Percentiles rank a stretch among this genome's conserved stretches.
Conservation (phyloP, 768 basidiomycete species). For the Panellus pusillus region DNA sequence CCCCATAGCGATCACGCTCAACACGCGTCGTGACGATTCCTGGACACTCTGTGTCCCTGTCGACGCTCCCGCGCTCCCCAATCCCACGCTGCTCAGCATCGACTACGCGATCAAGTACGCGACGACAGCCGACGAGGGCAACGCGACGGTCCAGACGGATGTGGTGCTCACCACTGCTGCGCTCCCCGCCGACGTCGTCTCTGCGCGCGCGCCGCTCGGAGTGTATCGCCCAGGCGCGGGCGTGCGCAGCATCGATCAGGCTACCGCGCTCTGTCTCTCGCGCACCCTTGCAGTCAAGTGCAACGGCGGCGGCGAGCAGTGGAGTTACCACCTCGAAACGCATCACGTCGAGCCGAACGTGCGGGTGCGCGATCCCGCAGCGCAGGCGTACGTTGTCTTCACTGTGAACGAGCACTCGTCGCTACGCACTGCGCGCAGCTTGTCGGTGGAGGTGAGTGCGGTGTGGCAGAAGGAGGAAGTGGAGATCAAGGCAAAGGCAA, state of each 20-base stretch:
- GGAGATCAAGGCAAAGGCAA: slow-evolving; percentile 9
- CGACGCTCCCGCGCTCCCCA: slow-evolving; percentile 4
- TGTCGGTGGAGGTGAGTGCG: slow-evolving; percentile 21
- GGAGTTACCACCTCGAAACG: slow-evolving; percentile 24
- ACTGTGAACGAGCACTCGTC: slow-evolving; percentile 23
- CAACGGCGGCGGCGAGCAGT: slow-evolving; percentile 20
- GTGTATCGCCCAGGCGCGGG: background rate
- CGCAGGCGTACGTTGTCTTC: slow-evolving; percentile 22
- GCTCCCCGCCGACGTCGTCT: slow-evolving; percentile 10
- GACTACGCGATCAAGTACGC: slow-evolving; percentile 24
- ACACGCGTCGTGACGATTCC: slow-evolving; percentile 2
- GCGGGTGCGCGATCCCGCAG: background rate
- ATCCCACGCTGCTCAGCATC: slow-evolving; percentile 23
- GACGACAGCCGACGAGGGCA: slow-evolving; percentile 22
- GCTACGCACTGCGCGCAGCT: slow-evolving; percentile 15
- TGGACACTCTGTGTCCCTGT: slow-evolving; percentile 19
- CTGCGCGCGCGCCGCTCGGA: background rate
- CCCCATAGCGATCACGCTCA: slow-evolving; percentile 7
- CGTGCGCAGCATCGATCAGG: slow-evolving; percentile 15
- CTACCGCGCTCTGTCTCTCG: slow-evolving; percentile 17
- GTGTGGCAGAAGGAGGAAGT: slow-evolving; percentile 18
- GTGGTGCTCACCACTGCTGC: slow-evolving; percentile 15
- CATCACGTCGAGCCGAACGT: slow-evolving; percentile 21
- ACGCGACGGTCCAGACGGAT: slow-evolving; percentile 27
- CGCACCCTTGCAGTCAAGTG: slow-evolving; percentile 20